Conservation (phyloP, 2,329 filamentous ascomycete genomes). For the Aspergillus arachidicola region DNA sequence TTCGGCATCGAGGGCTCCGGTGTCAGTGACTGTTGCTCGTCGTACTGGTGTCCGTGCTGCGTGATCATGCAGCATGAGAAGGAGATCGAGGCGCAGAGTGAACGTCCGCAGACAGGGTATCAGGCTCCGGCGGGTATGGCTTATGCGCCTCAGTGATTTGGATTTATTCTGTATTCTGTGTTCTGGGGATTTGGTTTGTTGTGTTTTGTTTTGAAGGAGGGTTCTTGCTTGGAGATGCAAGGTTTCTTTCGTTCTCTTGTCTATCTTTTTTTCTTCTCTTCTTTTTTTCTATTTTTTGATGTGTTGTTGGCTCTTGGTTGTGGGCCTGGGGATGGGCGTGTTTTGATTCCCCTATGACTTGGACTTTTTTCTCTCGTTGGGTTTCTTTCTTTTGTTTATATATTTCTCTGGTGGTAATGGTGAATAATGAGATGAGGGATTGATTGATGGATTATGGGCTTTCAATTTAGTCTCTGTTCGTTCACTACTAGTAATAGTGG, state of each 20-base stretch:
- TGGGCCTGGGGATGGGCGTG: no score
- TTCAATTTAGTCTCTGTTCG: background rate
- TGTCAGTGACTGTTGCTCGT: conserved; percentile 54
- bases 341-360: no score
- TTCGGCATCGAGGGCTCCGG: conserved; percentile 57
- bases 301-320: background rate
- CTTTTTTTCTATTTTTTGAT: background rate
- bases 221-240: no score
- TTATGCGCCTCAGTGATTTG: conserved; percentile 13
- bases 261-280: background rate
- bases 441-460: background rate
- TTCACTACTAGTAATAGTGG: background rate
- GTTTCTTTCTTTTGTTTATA: background rate
- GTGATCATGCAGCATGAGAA: conserved; percentile 62
- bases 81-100: conserved; percentile 42
- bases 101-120: conserved; percentile 23
- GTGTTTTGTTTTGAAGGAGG: background rate
- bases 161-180: no score
- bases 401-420: background rate
- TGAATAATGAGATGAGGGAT: background rate
- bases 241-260: background rate
- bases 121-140: conserved; percentile 29
- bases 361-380: background rate
- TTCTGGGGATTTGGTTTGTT: background rate
- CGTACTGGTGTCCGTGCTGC: conserved; percentile 61